Evolutionary conservation across 495 filamentous ascomycete species (phyloP).

Genomic region (Podospora didyma): DNA sequence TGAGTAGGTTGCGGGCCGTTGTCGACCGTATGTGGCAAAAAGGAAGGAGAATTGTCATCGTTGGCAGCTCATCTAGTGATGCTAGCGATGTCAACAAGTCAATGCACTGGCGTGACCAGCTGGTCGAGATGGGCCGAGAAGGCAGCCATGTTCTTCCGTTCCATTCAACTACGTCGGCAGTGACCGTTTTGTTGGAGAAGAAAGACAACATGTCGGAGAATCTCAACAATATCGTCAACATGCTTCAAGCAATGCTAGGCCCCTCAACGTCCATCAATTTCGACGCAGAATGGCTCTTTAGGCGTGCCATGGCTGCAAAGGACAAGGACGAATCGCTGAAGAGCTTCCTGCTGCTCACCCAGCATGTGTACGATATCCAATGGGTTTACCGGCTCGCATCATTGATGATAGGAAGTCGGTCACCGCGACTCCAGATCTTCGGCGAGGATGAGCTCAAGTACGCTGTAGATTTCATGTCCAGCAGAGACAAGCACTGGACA

Average conservation of each 20-base stretch:
- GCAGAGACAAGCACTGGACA: constrained; percentile 23
- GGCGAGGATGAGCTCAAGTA: constrained; percentile 10
- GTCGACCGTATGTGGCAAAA: constrained; percentile 63
- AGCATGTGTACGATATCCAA: constrained; percentile 26
- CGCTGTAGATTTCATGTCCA: constrained; percentile 19
- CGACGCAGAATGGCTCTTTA: neutral
- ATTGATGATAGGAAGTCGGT: constrained; percentile 19
- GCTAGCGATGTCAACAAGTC: constrained; percentile 29
- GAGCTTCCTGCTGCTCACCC: constrained; percentile 3
- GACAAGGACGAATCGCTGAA: constrained; percentile 9
- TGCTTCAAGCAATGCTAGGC: constrained; percentile 28
- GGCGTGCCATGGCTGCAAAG: neutral
- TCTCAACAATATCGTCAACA: constrained; percentile 34
- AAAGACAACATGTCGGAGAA: constrained; percentile 36
- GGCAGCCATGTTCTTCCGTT: constrained; percentile 28
- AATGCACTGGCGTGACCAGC: constrained; percentile 25
- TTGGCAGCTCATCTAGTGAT: constrained; percentile 58
- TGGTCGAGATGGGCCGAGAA: constrained; percentile 29
- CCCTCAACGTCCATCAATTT: constrained; percentile 15
- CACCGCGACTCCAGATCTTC: constrained; percentile 12
- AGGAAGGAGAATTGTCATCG: constrained; percentile 67
- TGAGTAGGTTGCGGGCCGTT: constrained; percentile 63
- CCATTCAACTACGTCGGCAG: constrained; percentile 11
- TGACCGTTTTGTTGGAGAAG: constrained; percentile 12
- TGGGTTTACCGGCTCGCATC: constrained; percentile 31